Evolutionary conservation across 257 asterid species (phyloP).

Genomic region (Jacaranda mimosifolia): DNA sequence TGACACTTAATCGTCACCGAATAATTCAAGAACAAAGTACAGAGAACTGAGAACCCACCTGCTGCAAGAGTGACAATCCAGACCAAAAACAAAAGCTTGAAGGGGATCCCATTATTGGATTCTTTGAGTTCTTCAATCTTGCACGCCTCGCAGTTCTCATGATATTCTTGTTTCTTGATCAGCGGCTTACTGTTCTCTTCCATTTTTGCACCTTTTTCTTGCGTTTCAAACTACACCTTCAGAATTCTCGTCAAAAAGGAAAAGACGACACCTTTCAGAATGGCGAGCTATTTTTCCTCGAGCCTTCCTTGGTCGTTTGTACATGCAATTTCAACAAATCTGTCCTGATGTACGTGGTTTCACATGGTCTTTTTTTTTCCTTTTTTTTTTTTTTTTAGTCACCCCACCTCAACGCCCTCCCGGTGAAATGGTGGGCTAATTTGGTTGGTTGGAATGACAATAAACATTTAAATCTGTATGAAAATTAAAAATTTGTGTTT

Average conservation of each 20-base stretch:
- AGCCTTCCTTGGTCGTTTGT: too few relatives aligned
- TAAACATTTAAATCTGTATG: too few relatives aligned
- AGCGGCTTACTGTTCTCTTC: slow-evolving; percentile 39
- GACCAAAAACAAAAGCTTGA: slow-evolving; percentile 53
- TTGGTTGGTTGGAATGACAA: too few relatives aligned
- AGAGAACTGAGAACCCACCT: slow-evolving; percentile 44
- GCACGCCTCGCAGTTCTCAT: slow-evolving; percentile 67
- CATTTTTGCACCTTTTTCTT: slow-evolving; percentile 25
- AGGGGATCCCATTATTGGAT: slow-evolving; percentile 46
- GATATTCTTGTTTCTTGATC: slow-evolving; percentile 33
- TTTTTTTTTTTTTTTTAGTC: too few relatives aligned
- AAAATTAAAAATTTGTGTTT: too few relatives aligned
- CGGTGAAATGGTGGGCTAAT: too few relatives aligned
- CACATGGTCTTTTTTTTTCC: too few relatives aligned
- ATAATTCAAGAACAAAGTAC: neutral
- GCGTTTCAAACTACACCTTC: neutral
- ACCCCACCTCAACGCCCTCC: too few relatives aligned
- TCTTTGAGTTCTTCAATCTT: slow-evolving; percentile 47
- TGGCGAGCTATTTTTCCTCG: too few relatives aligned
- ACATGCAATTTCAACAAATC: too few relatives aligned
- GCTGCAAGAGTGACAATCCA: slow-evolving; percentile 64
- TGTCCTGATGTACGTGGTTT: too few relatives aligned
- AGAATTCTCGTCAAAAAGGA: neutral
- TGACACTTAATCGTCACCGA: neutral
- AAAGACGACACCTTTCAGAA: too few relatives aligned